phyloP scores from a whole-genome alignment of 176 grass and related monocot genomes.

The Juncus inflexus region DNA sequence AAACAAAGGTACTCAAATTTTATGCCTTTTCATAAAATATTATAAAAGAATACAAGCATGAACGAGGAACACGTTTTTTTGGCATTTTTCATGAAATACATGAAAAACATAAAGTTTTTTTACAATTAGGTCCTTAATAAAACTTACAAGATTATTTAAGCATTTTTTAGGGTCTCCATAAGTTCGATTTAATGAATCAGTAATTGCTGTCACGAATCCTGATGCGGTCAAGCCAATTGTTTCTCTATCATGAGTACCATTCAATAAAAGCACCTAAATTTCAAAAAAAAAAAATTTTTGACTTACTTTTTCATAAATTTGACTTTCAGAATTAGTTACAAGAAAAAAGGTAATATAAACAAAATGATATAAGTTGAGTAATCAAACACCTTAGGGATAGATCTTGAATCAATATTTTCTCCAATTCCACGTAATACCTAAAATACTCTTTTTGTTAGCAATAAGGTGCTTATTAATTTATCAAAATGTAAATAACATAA shows the following conservation, averaged over 20 bases:
- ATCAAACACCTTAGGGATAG: constrained; percentile 67
- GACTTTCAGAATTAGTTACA: constrained; percentile 1
- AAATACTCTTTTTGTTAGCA: constrained; percentile 31
- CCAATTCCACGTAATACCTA: constrained; percentile 82
- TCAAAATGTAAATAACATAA: constrained; percentile 7
- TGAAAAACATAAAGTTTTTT: constrained; percentile 16
- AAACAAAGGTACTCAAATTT: too few relatives aligned
- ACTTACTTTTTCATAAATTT: constrained; percentile 21
- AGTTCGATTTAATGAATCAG: constrained; percentile 83
- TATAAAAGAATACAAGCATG: too few relatives aligned
- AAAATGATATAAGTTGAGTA: not conserved
- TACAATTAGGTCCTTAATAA: constrained; percentile 7
- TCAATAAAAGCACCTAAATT: constrained; percentile 77
- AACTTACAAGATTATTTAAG: constrained; percentile 76
- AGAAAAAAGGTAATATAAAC: constrained; percentile 18
- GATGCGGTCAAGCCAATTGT: constrained; percentile 64
- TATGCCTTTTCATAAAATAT: too few relatives aligned
- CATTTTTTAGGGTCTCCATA: constrained; percentile 70
- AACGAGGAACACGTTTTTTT: too few relatives aligned
- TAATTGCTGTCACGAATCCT: constrained; percentile 85
- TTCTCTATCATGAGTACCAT: constrained; percentile 96
- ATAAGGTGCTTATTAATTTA: not conserved
- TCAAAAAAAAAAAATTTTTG: constrained; percentile 2
- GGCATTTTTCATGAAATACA: not conserved
- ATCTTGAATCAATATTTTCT: constrained; percentile 75